phyloP scores from a whole-genome alignment of 257 asterid species.

The Schizonepeta tenuifolia region DNA sequence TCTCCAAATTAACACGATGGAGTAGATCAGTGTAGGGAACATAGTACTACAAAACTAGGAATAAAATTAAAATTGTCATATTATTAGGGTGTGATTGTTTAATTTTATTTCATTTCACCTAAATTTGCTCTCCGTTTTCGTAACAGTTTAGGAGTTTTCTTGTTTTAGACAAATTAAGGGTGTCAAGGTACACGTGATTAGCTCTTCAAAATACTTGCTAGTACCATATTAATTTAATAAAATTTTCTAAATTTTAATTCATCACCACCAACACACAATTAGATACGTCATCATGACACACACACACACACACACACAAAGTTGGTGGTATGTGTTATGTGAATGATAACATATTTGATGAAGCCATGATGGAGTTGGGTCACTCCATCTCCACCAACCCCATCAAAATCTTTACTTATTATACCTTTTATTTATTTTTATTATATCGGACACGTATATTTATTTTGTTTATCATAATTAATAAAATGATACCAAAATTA shows the following conservation, averaged over 20 bases:
- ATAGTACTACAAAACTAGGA: too few relatives aligned
- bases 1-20: background rate
- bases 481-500: background rate
- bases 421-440: background rate
- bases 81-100: background rate
- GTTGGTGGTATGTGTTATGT: constrained; percentile 17
- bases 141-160: too few relatives aligned
- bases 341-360: background rate
- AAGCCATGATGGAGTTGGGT: constrained; percentile 3
- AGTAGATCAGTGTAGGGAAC: too few relatives aligned
- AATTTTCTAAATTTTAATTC: too few relatives aligned
- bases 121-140: too few relatives aligned
- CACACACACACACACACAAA: background rate
- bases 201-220: background rate
- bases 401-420: background rate
- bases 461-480: background rate
- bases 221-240: too few relatives aligned
- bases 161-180: background rate
- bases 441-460: too few relatives aligned
- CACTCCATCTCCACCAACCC: constrained; percentile 15
- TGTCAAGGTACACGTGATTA: background rate
- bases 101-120: too few relatives aligned
- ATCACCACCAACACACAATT: background rate
- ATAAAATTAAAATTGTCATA: too few relatives aligned
- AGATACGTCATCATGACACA: constrained; percentile 18